Conservation (phyloP, 1,139 yeast genomes). For the Trichomonascaceae sp. region DNA sequence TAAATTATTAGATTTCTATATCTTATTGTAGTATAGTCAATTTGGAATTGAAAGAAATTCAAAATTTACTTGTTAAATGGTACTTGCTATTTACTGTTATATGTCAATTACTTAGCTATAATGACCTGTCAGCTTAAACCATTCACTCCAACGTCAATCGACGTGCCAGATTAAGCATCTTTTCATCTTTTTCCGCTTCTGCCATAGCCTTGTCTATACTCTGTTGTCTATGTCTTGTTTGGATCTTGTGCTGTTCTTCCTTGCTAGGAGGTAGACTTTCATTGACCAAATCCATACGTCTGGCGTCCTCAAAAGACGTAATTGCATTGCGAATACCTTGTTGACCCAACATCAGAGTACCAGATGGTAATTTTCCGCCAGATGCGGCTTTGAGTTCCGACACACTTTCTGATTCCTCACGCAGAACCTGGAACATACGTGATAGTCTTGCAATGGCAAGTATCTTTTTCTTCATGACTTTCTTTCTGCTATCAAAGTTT, state of each 20-base stretch:
- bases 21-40: background rate
- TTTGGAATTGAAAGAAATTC: background rate
- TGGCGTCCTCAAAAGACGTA: constrained; percentile 76
- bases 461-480: constrained; percentile 78
- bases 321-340: constrained; percentile 73
- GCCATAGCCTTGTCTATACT: constrained; percentile 43
- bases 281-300: constrained; percentile 70
- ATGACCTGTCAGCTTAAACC: background rate
- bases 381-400: constrained; percentile 68
- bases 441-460: constrained; percentile 93
- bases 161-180: constrained; percentile 31
- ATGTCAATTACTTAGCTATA: no score
- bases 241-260: constrained; percentile 47
- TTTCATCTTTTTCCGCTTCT: constrained; percentile 34
- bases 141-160: constrained; percentile 19
- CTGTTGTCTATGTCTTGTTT: constrained; percentile 40
- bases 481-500: constrained; percentile 39
- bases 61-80: no score
- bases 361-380: constrained; percentile 75
- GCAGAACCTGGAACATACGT: constrained; percentile 82
- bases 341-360: constrained; percentile 75
- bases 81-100: background rate
- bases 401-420: constrained; percentile 87
- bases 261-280: constrained; percentile 86
- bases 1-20: background rate